Evolutionary conservation across 139 green algal genomes (phyloP), one percentile per base, ranked within the genome.

Genomic region (Chlorella sp.): DNA sequence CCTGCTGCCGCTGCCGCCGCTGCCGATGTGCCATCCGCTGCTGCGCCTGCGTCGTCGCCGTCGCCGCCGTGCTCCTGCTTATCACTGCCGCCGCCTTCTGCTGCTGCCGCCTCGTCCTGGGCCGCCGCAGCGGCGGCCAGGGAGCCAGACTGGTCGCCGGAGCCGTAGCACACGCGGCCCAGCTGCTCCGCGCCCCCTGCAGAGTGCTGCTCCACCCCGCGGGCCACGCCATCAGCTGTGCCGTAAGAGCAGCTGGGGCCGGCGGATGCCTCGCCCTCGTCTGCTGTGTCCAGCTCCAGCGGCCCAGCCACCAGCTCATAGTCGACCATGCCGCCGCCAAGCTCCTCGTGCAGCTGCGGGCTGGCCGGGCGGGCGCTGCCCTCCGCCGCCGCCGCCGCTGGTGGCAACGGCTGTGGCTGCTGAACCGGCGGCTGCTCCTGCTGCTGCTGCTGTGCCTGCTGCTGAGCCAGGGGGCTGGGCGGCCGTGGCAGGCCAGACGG

Each of bases 301-400:
- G 75, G 34, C 1, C 75, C 76, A 3, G 60, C 76, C 38, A 82
- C 57, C 21, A 82, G 38, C 36, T 82, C 60, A 41, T 82, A 82
- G 28, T 82, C 76, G 11, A 82, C 74, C 32, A 63, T 60, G 39
- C 26, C 15, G 32, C 30, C 65, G 26, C 25, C n/a, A 25, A 79
- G 72, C 16, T 51, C 15, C 28, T 63, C 72, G 23, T 36, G 17
- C 36, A 55, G 18, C 4, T 2, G 67, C 11, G 20, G 20, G 32
- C 67, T 73, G 67, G 28, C 67, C 26, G 67, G 32, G 67, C 44
- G 44, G 44, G 32, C 20, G n/a, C 67, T 47, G 44, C 25, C 32
- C n/a, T 47, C 36, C 13, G 70, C 39, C 36, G 17, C 38, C 11
- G 51, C 21, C 21, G 74, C 17, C 38, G 17, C 44, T 1, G 47